phyloP scores from a whole-genome alignment of 768 basidiomycete genomes.

The Podaxis sp. region DNA sequence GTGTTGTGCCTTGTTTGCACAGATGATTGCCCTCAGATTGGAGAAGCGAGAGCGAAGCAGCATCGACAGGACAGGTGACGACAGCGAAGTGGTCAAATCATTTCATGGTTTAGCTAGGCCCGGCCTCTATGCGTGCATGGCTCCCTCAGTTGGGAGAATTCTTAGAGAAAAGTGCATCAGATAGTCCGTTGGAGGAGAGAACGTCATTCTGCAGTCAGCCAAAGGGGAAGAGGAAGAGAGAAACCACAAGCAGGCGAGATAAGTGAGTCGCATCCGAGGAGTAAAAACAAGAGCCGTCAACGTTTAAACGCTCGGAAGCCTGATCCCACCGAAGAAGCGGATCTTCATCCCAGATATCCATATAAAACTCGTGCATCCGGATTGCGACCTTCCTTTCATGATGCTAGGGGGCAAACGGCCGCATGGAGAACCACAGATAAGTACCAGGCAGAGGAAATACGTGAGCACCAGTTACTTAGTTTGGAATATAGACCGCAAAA shows the following conservation, averaged over 20 bases:
- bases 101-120: neutral
- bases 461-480: neutral
- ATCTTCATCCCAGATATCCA: conserved; percentile 2
- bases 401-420: neutral
- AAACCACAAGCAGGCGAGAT: neutral
- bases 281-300: neutral
- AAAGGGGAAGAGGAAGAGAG: neutral
- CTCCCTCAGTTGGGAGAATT: neutral
- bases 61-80: conserved; percentile 15
- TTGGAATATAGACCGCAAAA: neutral
- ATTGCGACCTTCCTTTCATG: neutral
- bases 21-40: neutral
- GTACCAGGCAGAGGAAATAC: neutral
- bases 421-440: neutral
- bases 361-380: neutral
- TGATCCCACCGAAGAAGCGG: conserved; percentile 4
- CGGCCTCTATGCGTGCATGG: neutral
- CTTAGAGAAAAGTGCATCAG: neutral
- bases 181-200: too few species aligned
- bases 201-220: too few species aligned
- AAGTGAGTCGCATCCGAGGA: conserved; percentile 5
- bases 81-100: conserved; percentile 12
- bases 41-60: conserved; percentile 6
- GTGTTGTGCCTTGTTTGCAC: conserved; percentile 13
- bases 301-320: conserved; percentile 3